These are phyloP conservation scores for Tulasnella sp. DNA, from an alignment of 768 basidiomycete genomes.

Conservation along the genomic window DNA sequence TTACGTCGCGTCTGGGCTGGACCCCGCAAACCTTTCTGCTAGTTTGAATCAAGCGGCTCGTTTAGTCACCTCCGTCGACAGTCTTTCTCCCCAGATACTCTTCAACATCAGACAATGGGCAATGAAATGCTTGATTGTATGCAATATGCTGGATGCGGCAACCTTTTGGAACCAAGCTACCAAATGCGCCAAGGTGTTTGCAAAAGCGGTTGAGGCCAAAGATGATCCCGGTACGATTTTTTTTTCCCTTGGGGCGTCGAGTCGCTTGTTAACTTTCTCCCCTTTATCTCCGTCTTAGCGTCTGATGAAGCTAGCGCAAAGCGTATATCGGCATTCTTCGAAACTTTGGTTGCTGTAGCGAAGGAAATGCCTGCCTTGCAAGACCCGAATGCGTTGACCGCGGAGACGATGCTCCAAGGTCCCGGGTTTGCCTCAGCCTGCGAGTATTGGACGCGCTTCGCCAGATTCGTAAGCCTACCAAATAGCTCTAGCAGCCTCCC, in stretches of 20 bases:
- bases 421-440: slow-evolving; percentile 50
- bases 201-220: not conserved
- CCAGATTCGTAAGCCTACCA: slow-evolving; percentile 47
- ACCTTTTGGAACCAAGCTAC: slow-evolving; percentile 13
- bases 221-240: not conserved
- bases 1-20: not conserved
- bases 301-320: slow-evolving; percentile 27
- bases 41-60: not conserved
- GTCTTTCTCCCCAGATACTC: not conserved
- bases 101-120: slow-evolving; percentile 12
- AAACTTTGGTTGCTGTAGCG: slow-evolving; percentile 28
- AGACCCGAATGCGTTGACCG: not conserved
- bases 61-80: not conserved
- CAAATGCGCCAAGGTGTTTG: slow-evolving; percentile 7
- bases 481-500: slow-evolving; percentile 31
- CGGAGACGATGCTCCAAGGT: slow-evolving; percentile 35
- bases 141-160: slow-evolving; percentile 4
- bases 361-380: not conserved
- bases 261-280: not conserved
- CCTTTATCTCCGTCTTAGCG: slow-evolving; percentile 25
- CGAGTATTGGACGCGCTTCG: slow-evolving; percentile 60
- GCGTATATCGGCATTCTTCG: slow-evolving; percentile 34
- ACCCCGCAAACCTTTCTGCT: not conserved
- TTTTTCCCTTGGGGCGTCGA: not conserved
- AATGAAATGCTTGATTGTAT: slow-evolving; percentile 9